phyloP scores from a whole-genome alignment of 2,329 filamentous ascomycete species.

The Hypoxylon sp. region DNA sequence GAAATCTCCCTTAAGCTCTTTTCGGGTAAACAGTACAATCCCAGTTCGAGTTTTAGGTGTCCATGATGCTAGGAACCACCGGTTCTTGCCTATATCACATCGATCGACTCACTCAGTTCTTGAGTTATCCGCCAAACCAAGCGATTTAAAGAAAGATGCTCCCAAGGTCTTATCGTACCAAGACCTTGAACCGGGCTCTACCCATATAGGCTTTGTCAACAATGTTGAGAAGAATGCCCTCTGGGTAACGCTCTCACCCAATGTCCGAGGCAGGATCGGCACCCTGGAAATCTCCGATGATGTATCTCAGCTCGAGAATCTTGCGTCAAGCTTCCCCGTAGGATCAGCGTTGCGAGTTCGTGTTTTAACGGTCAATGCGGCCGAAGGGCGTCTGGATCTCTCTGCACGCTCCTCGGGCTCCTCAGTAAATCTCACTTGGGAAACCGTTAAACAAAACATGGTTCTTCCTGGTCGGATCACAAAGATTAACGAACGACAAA shows the following conservation, averaged over 20 bases:
- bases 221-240: slow-evolving; percentile 84
- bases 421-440: slow-evolving; percentile 74
- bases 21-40: slow-evolving; percentile 79
- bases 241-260: slow-evolving; percentile 93
- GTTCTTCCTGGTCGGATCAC: slow-evolving; percentile 87
- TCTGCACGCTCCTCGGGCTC: slow-evolving; percentile 78
- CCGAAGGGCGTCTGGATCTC: slow-evolving; percentile 84
- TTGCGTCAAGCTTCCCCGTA: slow-evolving; percentile 85
- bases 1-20: slow-evolving; percentile 83
- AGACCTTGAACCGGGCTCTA: slow-evolving; percentile 79
- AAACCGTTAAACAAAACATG: slow-evolving; percentile 82
- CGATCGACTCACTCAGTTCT: slow-evolving; percentile 85
- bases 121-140: slow-evolving; percentile 87
- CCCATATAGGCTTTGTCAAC: slow-evolving; percentile 89
- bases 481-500: slow-evolving; percentile 85
- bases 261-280: slow-evolving; percentile 85
- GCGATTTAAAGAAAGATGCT: slow-evolving; percentile 67
- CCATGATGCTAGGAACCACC: slow-evolving; percentile 90
- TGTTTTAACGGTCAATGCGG: slow-evolving; percentile 80
- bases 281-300: slow-evolving; percentile 91
- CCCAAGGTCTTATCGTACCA: slow-evolving; percentile 75
- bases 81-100: slow-evolving; percentile 92
- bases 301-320: slow-evolving; percentile 80
- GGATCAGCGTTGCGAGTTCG: slow-evolving; percentile 89
- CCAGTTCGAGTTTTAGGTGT: slow-evolving; percentile 85